Base-by-base conservation (phyloP, 768 basidiomycete species). In the Pleurotus salmoneostramineus region DNA sequence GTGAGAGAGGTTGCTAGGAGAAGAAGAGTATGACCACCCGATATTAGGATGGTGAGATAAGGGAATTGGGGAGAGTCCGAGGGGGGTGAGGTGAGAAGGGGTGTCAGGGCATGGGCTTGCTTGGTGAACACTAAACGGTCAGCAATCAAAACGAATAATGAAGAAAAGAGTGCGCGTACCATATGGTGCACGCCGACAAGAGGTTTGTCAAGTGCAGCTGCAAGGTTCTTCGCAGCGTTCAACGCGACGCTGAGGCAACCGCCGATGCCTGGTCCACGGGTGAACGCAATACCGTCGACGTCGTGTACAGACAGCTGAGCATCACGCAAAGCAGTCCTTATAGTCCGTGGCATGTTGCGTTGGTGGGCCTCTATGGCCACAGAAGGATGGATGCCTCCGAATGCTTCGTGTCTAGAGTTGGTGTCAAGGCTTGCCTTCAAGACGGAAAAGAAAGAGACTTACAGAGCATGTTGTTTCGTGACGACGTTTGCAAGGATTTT, bases 181-280 rank as follows among this genome's bases (percentile, higher is more conserved):
- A 98, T 98, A 65, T 98, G 95, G 71, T 98, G 93, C 5, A 97
- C 91, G 3, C 94, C 94, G 2, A 96, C 82, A 3, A 96, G 59
- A 0, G 94, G 95, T 64, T 93, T 91, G 43, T 80, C 77, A 10
- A 84, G 74, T 0, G 85, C 86, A 0, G 92, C 88, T 0, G 94
- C 93, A 2, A 98, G 74, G 0, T 86, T 83, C 68, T 91, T 92
- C n/a, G 93, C 93, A 5, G 92, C 87, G 59, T 90, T 90, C 7
- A 84, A 83, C 45, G 85, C 85, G 3, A 93, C 88, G 27, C 82
- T 82, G 10, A 98, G 78, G 68, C 93, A 95, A 1, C 90, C 90
- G 3, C 80, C 80, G 75, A 47, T 57, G 85, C 88, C 90, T 59
- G 92, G 91, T 11, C 93, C 96, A 63, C 93, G 80, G 1, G 95